Percentiles rank a stretch among this genome's conserved stretches.
Conservation (phyloP, 306 rosid species). For the Purshia tridentata region DNA sequence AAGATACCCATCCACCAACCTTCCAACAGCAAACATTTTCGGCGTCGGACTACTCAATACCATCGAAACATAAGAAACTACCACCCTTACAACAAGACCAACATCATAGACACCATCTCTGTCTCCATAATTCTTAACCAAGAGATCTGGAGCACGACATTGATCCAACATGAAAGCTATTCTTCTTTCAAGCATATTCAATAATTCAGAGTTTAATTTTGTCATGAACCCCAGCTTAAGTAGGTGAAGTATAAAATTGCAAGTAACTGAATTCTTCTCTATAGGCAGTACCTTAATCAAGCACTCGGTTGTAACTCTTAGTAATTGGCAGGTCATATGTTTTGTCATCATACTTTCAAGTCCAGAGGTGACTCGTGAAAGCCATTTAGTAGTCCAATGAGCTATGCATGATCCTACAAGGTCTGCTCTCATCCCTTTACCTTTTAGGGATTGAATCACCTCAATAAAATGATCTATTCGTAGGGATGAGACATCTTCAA, state of each 20-base stretch:
- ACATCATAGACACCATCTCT: conserved; percentile 49
- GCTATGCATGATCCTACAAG: conserved; percentile 67
- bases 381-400: conserved; percentile 61
- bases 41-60: conserved; percentile 32
- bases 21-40: conserved; percentile 53
- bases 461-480: conserved; percentile 75
- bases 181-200: conserved; percentile 51
- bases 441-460: conserved; percentile 56
- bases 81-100: conserved; percentile 46
- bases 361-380: conserved; percentile 42
- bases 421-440: conserved; percentile 46
- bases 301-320: conserved; percentile 57
- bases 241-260: conserved; percentile 67
- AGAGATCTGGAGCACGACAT: conserved; percentile 50
- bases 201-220: conserved; percentile 44
- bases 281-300: conserved; percentile 57
- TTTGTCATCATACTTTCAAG: conserved; percentile 26
- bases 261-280: conserved; percentile 62
- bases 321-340: conserved; percentile 32
- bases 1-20: conserved; percentile 70
- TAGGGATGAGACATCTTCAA: conserved; percentile 54
- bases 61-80: conserved; percentile 42
- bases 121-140: conserved; percentile 53
- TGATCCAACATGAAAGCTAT: conserved; percentile 55
- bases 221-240: conserved; percentile 52